phyloP scores from a whole-genome alignment of 805 yeast species.

The Peterozyma toletana region DNA sequence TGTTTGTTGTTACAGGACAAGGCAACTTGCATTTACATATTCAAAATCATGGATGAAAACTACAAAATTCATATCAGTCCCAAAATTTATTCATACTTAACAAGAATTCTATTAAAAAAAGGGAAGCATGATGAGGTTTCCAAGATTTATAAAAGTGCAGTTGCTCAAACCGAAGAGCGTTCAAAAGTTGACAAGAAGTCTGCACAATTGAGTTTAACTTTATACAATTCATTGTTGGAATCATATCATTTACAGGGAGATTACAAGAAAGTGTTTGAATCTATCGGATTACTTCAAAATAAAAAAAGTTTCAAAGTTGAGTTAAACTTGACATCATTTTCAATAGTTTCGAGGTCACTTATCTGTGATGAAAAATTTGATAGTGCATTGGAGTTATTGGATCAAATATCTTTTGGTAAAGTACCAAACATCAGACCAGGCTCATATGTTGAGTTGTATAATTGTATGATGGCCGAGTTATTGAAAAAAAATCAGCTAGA shows the following conservation, averaged over 20 bases:
- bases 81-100: not conserved
- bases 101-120: no score
- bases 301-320: conserved; percentile 13
- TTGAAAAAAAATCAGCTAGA: conserved; percentile 16
- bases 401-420: not conserved
- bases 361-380: conserved; percentile 16
- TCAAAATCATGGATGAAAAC: not conserved
- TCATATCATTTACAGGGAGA: conserved; percentile 20
- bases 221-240: conserved; percentile 21
- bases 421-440: not conserved
- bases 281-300: conserved; percentile 7
- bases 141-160: not conserved
- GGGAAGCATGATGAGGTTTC: not conserved
- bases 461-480: conserved; percentile 19
- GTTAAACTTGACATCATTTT: conserved; percentile 17
- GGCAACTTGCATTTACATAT: not conserved
- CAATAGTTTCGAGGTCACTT: conserved; percentile 14
- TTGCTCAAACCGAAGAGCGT: not conserved
- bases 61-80: not conserved
- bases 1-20: conserved; percentile 17
- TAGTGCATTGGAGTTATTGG: not conserved
- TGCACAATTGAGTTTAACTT: not conserved
- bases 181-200: not conserved
- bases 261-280: conserved; percentile 14
- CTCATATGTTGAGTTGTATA: conserved; percentile 13